Conservation (phyloP, 208 protist species). For the Crithidia acanthocephali region DNA sequence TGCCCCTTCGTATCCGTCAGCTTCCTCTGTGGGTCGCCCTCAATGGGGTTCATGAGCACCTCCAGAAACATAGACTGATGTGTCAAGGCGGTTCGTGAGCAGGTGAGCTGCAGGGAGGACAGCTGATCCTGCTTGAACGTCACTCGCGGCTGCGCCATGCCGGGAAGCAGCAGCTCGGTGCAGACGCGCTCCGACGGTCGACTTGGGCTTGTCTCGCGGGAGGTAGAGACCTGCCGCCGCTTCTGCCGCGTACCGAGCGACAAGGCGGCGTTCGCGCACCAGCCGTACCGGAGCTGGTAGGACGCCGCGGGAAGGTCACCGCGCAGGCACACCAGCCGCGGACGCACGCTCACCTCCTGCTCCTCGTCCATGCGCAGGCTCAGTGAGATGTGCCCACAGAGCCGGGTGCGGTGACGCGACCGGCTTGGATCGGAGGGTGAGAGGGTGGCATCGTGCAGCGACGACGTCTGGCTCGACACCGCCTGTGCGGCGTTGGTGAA, state of each 20-base stretch:
- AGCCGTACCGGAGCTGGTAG: conserved; percentile 26
- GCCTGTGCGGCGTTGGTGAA: conserved; percentile 10
- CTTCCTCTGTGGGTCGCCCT: neutral
- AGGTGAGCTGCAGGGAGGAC: conserved; percentile 18
- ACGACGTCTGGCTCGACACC: neutral
- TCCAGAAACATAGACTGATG: conserved; percentile 16
- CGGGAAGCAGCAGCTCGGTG: neutral
- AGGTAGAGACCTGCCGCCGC: conserved; percentile 15
- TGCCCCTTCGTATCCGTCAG: neutral
- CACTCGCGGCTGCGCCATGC: neutral
- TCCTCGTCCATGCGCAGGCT: conserved; percentile 31
- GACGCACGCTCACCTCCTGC: conserved; percentile 17
- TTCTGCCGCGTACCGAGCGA: conserved; percentile 21
- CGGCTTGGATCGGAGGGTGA: neutral
- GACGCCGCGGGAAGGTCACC: neutral
- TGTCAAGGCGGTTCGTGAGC: conserved; percentile 7
- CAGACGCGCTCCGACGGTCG: conserved; percentile 1
- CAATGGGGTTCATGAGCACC: neutral
- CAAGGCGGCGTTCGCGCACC: conserved; percentile 9
- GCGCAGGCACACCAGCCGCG: conserved; percentile 11
- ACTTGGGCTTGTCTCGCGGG: conserved; percentile 20
- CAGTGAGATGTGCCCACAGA: conserved; percentile 19
- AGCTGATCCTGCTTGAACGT: conserved; percentile 21
- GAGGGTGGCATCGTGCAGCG: neutral
- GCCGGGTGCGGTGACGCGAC: conserved; percentile 6